Evolutionary conservation across 2,329 filamentous ascomycete species (phyloP).

Genomic region (Claviceps quebecensis): DNA sequence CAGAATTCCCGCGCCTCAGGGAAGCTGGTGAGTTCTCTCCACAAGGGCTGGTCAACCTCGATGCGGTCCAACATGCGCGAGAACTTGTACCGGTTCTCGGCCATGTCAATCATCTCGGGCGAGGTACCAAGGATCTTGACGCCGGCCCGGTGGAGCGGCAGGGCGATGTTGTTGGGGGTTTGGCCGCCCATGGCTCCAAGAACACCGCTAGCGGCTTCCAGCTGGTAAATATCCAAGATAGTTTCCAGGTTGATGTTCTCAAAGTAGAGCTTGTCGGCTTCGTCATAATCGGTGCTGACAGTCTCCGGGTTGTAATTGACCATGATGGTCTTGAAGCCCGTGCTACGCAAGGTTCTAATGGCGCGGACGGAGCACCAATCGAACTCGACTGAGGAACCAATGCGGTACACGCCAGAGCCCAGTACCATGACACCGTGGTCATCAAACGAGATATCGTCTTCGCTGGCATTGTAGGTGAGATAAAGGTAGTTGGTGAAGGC

Average conservation of each 20-base stretch:
- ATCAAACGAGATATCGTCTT: constrained; percentile 70
- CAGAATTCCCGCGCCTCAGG: constrained; percentile 83
- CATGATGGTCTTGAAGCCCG: constrained; percentile 90
- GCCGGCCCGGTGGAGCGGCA: constrained; percentile 75
- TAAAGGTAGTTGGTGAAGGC: constrained; percentile 93
- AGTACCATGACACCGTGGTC: constrained; percentile 94
- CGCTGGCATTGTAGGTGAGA: constrained; percentile 82
- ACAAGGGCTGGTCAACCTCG: constrained; percentile 86
- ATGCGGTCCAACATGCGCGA: constrained; percentile 95
- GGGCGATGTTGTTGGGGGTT: constrained; percentile 92
- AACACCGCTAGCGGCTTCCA: constrained; percentile 72
- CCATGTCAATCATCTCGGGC: constrained; percentile 96
- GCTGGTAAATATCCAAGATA: constrained; percentile 82
- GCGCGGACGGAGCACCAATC: constrained; percentile 97
- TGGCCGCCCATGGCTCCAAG: constrained; percentile 95
- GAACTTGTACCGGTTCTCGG: constrained; percentile 98
- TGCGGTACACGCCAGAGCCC: constrained; percentile 90
- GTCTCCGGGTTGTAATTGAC: constrained; percentile 90
- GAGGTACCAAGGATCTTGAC: constrained; percentile 91
- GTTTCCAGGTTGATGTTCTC: constrained; percentile 89
- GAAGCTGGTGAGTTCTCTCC: constrained; percentile 95
- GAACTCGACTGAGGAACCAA: constrained; percentile 95
- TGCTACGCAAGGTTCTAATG: constrained; percentile 74
- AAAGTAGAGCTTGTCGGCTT: constrained; percentile 89
- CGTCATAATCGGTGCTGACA: constrained; percentile 81